Evolutionary conservation across 805 yeast species (phyloP), one percentile per base, ranked within the genome.

Genomic region (Nakazawaea ernobii): DNA sequence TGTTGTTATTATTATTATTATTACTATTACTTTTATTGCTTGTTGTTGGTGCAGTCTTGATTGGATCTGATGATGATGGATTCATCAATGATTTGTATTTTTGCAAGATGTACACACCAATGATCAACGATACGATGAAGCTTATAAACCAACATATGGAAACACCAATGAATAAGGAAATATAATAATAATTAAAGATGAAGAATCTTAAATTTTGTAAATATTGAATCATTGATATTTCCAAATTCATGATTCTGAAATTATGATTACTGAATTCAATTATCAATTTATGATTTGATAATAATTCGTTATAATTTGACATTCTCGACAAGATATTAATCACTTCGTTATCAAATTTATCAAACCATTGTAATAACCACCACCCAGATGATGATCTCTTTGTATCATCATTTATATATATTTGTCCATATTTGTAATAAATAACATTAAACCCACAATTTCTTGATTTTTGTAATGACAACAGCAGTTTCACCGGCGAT

Each of bases 141-240:
- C 42, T 40, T 13, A 38, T n/a, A 3, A n/a, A 9, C 42, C 43
- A 42, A 42, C 39, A 43, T 11, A n/a, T 8, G 8, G 14, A 9
- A 13, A 48, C 47, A 20, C 50, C 50, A 14, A 48, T 27, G 2
- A 38, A 7, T 4, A 48, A 15, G 2, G 37, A 42, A 8, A 43
- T 8, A 37, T 43, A 43, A 26, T 48, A 48, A 33, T 48, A 43
- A 26, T 48, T 20, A 26, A 17, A 48, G 8, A 48, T 13, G n/a
- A 42, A 5, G 14, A 32, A 48, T 17, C 38, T 38, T 14, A 48
- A 43, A 33, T 43, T 43, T 15, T 20, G 33, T 14, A 33, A 43
- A n/a, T 10, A n/a, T 20, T 32, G 39, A 7, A 38, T 14, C 15
- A 27, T 24, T 27, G 28, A 7, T 8, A 37, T 32, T 8, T n/a